These are phyloP conservation scores for Trichophyton schoenleinii DNA, from an alignment of 2,329 filamentous ascomycete genomes.

Conservation along the genomic window DNA sequence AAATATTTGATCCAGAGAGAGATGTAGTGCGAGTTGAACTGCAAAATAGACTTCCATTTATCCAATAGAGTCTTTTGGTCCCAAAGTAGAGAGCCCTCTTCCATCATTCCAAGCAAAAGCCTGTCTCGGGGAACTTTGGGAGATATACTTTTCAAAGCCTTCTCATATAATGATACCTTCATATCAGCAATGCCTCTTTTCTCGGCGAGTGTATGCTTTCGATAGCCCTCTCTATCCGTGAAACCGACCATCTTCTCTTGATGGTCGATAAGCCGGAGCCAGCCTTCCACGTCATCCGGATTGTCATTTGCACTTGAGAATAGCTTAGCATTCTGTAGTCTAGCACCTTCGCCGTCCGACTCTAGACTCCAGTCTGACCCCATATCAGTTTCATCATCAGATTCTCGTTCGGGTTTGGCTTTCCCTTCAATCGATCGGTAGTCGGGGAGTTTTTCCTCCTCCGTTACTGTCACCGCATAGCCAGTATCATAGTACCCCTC, in stretches of 20 bases:
- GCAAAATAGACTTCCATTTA: constrained; percentile 54
- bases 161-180: constrained; percentile 66
- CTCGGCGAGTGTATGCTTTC: constrained; percentile 47
- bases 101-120: constrained; percentile 57
- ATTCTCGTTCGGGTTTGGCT: constrained; percentile 37
- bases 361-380: constrained; percentile 38
- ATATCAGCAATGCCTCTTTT: constrained; percentile 60
- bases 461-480: constrained; percentile 29
- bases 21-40: constrained; percentile 45
- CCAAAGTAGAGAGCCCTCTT: constrained; percentile 65
- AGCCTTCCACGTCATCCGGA: constrained; percentile 56
- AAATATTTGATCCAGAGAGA: constrained; percentile 61
- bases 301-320: constrained; percentile 50
- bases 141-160: constrained; percentile 52
- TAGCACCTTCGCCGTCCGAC: constrained; percentile 33
- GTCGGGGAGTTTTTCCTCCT: constrained; percentile 40
- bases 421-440: constrained; percentile 57
- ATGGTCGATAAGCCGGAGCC: constrained; percentile 66
- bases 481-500: constrained; percentile 14
- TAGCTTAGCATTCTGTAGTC: constrained; percentile 41
- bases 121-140: constrained; percentile 39
- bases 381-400: constrained; percentile 38
- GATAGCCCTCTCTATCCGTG: constrained; percentile 18
- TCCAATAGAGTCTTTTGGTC: constrained; percentile 46
- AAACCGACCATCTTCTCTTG: constrained; percentile 56